Evolutionary conservation across 805 yeast genomes (phyloP), one percentile per base, ranked within the genome.

Genomic region (Myxozyma udenii): DNA sequence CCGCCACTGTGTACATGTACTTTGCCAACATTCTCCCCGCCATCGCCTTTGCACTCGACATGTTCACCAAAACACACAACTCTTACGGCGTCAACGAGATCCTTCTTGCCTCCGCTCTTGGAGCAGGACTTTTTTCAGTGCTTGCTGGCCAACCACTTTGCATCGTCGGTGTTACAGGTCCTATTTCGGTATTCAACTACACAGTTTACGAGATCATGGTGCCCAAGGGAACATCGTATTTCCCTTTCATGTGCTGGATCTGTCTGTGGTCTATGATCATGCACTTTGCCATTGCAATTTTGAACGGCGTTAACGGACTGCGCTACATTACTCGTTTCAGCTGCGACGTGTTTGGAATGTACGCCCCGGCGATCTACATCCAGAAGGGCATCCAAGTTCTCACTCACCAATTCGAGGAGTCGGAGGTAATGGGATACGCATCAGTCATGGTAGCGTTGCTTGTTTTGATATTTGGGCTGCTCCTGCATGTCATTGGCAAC

Each of bases 241-340:
- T 91, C 69, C 88, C 90, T 16, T 91, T 91, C 67, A 90, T 93
- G 96, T 84, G 91, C 65, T 93, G 98, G 98, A 74, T 91, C 28
- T 87, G 89, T 62, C 73, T 93, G 35, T 91, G 98, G 98, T 77
- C 87, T 3, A 84, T 85, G 87, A 75, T 82, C 11, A 76, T 87
- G 71, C 98, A 93, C 69, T 71, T 87, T 23, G 52, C 81, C 1
- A 73, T 91, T 35, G 90, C 96, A 0, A 55, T 84, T 2, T 69
- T 78, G 46, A 91, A 91, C 66, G 71, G 79, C 56, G 85, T 87
- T 26, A 74, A 80, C 48, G 80, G 78, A 44, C 42, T 53, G 11
- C 44, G 47, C 6, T 55, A 53, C 24, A 33, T 55, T 16, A 55
- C 60, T 3, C 41, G 50, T 6, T 55, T 48, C 32, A 47, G 55